phyloP scores from a whole-genome alignment of 805 yeast genomes.

The Candida koratica region DNA sequence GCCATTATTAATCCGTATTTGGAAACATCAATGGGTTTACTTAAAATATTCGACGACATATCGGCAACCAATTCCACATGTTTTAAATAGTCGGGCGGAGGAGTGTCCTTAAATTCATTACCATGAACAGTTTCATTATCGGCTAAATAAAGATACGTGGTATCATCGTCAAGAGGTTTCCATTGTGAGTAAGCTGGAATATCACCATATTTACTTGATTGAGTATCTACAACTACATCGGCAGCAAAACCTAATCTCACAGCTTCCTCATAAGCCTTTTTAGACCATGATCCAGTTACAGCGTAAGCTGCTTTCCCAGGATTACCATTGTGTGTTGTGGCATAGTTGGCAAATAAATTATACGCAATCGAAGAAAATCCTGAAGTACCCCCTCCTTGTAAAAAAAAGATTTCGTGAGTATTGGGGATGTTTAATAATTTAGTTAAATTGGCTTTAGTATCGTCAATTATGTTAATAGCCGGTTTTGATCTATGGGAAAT shows the following conservation, averaged over 20 bases:
- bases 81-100: slow-evolving; percentile 52
- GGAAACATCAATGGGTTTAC: slow-evolving; percentile 73
- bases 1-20: slow-evolving; percentile 90
- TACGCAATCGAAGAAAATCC: slow-evolving; percentile 88
- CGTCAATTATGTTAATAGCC: slow-evolving; percentile 72
- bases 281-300: slow-evolving; percentile 92
- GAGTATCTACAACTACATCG: slow-evolving; percentile 65
- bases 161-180: slow-evolving; percentile 54
- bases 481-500: slow-evolving; percentile 90
- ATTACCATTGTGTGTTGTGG: slow-evolving; percentile 61
- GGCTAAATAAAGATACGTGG: slow-evolving; percentile 85
- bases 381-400: slow-evolving; percentile 98
- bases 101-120: slow-evolving; percentile 62
- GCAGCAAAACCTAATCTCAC: slow-evolving; percentile 73
- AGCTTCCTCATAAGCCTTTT: slow-evolving; percentile 86
- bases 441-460: slow-evolving; percentile 63
- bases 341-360: slow-evolving; percentile 73
- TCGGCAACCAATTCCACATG: slow-evolving; percentile 86
- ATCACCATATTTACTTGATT: slow-evolving; percentile 54
- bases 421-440: slow-evolving; percentile 76
- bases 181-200: slow-evolving; percentile 67
- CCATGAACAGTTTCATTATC: slow-evolving; percentile 98
- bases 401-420: slow-evolving; percentile 87
- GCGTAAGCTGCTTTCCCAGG: slow-evolving; percentile 81
- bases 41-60: slow-evolving; percentile 88